A percentile compares a stretch with the other conserved stretches of the same genome.
These are phyloP conservation scores for Meredithiella fracta DNA, from an alignment of 2,329 filamentous ascomycete genomes.

Conservation along the genomic window DNA sequence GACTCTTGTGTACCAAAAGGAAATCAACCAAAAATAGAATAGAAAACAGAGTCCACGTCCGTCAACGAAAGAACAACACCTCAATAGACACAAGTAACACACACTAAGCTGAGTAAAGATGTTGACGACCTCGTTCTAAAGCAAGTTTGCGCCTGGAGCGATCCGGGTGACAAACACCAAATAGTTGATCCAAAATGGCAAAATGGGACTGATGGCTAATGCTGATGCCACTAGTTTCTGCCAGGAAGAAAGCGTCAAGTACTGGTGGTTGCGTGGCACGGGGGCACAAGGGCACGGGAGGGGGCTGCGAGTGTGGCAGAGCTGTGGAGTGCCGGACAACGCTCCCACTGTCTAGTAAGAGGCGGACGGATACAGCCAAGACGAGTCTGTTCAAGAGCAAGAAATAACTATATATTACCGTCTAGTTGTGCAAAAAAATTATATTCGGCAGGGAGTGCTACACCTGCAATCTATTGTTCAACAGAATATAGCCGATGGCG, in stretches of 20 bases:
- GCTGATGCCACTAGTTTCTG: neutral
- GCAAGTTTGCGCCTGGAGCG: neutral
- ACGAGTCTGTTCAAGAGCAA: neutral
- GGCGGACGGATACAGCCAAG: neutral
- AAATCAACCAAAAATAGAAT: neutral
- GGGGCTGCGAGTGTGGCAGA: conserved; percentile 4
- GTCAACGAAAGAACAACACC: neutral
- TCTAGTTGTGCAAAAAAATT: neutral
- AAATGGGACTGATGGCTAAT: neutral
- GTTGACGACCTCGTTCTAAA: too few relatives aligned
- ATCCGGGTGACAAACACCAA: conserved; percentile 1
- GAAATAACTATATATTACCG: neutral
- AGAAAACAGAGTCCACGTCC: neutral
- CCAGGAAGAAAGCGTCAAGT: neutral
- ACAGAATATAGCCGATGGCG: neutral
- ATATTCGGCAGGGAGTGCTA: neutral
- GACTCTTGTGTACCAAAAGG: neutral
- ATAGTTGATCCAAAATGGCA: neutral
- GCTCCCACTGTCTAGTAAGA: neutral
- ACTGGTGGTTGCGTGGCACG: conserved; percentile 3
- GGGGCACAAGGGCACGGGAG: neutral
- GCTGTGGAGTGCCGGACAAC: neutral
- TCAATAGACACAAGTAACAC: neutral
- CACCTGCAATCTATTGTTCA: neutral
- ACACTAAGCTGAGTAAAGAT: neutral